Evolutionary conservation across 192 early-diverging fungal species (phyloP), one percentile per base, ranked within the genome.

Genomic region (Coemansia sp.): DNA sequence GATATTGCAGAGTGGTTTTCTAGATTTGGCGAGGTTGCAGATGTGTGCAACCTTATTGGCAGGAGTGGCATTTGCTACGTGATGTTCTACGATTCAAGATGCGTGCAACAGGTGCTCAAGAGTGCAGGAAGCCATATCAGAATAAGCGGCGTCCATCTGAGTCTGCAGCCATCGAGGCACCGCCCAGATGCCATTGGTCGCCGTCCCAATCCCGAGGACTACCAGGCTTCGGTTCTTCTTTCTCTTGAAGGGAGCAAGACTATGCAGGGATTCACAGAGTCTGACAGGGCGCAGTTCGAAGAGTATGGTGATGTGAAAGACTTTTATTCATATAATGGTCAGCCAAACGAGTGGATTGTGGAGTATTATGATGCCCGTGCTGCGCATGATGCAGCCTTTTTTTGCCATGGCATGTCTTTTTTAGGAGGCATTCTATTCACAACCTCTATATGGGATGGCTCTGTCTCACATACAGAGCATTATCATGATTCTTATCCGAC

Each of bases 341-440:
- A 50, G 1, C 48, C 41, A 5, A 60, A 45, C n/a, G 71, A 79
- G 56, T 74, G 64, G 64, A 64, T 74, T 58, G 64, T 73, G 45
- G 76, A 79, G 58, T 79, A 73, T 50, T 79, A 70, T 64, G 76
- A 79, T 38, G 32, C 14, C 10, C 71, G 76, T 10, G 44, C 71
- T 0, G 76, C 76, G 17, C 14, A 49, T 5, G 60, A 65, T 0
- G 76, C 76, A 32, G 62, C 55, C 7, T 5, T 59, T 22, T 8
- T 32, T 12, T 67, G 67, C 50, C 51, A 79, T 43, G 61, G 55
- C 1, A 55, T 40, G 38, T 22, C 20, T 32, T 64, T 63, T 10
- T 41, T 25, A 20, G 51, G 63, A 4, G 76, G 71, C 12, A 67
- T 46, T 14, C 45, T 74, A 38, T 59, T 64, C 49, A 70, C 76